phyloP scores from a whole-genome alignment of 805 yeast genomes.

The Cyberlindnera xishuangbannaensis region DNA sequence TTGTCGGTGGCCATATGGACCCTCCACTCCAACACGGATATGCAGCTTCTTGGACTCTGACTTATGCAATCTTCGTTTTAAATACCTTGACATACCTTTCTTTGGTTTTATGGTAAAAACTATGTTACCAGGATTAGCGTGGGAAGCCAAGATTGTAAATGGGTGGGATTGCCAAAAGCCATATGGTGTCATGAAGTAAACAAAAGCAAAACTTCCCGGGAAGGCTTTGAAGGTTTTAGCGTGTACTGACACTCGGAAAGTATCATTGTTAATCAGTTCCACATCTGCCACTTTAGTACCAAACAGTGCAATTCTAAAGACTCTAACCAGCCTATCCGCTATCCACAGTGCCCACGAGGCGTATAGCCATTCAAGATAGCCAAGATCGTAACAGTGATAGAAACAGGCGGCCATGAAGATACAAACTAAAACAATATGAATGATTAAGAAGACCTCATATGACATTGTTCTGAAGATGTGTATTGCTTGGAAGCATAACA shows the following conservation, averaged over 20 bases:
- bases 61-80: slow-evolving; percentile 28
- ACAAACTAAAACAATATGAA: slow-evolving; percentile 53
- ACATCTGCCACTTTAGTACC: slow-evolving; percentile 22
- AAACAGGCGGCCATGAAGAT: slow-evolving; percentile 49
- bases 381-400: slow-evolving; percentile 49
- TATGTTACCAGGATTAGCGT: slow-evolving; percentile 30
- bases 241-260: slow-evolving; percentile 38
- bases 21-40: slow-evolving; percentile 45
- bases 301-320: slow-evolving; percentile 29
- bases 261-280: slow-evolving; percentile 31
- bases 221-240: slow-evolving; percentile 43
- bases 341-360: slow-evolving; percentile 28
- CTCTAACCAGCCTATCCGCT: slow-evolving; percentile 42
- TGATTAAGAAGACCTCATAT: slow-evolving; percentile 57
- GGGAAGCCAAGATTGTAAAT: slow-evolving; percentile 54
- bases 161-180: slow-evolving; percentile 71
- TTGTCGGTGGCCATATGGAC: slow-evolving; percentile 52
- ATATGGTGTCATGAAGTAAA: slow-evolving; percentile 47
- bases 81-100: slow-evolving; percentile 23
- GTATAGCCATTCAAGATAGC: slow-evolving; percentile 49
- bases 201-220: slow-evolving; percentile 52
- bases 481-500: slow-evolving; percentile 43
- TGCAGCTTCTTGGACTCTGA: slow-evolving; percentile 24
- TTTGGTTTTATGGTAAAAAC: slow-evolving; percentile 37
- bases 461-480: slow-evolving; percentile 43